Percentiles rank a stretch among this genome's conserved stretches.
These are phyloP conservation scores for Pyrenochaeta sp. DNA, from an alignment of 2,329 filamentous ascomycete species.

Conservation along the genomic window DNA sequence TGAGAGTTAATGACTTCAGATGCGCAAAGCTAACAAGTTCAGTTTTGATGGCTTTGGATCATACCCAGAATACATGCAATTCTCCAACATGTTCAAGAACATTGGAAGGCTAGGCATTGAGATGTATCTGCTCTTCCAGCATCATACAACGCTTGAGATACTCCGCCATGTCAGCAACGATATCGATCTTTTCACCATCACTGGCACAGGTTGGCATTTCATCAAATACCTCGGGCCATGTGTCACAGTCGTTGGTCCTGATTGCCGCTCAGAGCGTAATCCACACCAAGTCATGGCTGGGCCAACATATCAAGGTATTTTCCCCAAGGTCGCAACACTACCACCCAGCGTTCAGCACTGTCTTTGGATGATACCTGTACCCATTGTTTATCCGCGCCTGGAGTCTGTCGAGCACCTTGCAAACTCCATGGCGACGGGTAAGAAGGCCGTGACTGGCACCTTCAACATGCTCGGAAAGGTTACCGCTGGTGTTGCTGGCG, in stretches of 20 bases:
- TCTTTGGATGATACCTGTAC: slow-evolving; percentile 93
- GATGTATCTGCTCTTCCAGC: slow-evolving; percentile 98
- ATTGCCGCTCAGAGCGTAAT: slow-evolving; percentile 90
- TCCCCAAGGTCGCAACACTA: slow-evolving; percentile 90
- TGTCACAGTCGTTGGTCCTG: slow-evolving; percentile 86
- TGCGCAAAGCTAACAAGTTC: slow-evolving; percentile 10
- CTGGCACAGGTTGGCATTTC: slow-evolving; percentile 98
- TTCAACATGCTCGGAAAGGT: slow-evolving; percentile 97
- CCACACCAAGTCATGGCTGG: slow-evolving; percentile 93
- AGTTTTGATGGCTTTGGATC: slow-evolving; percentile 98
- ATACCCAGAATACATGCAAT: slow-evolving; percentile 98
- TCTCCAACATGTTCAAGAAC: slow-evolving; percentile 97
- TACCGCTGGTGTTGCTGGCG: slow-evolving; percentile 91
- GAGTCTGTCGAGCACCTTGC: slow-evolving; percentile 92
- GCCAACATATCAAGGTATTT: slow-evolving; percentile 95
- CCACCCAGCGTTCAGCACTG: slow-evolving; percentile 96
- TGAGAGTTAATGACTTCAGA: not conserved
- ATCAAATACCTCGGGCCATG: slow-evolving; percentile 94
- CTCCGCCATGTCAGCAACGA: slow-evolving; percentile 89
- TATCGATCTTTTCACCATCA: slow-evolving; percentile 92
- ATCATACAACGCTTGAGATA: slow-evolving; percentile 94
- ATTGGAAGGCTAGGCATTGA: slow-evolving; percentile 94
- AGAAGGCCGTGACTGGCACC: slow-evolving; percentile 94
- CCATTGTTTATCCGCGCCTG: slow-evolving; percentile 86
- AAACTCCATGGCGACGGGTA: slow-evolving; percentile 89